Percentiles rank a stretch among this genome's conserved stretches.
phyloP scores from a whole-genome alignment of 352 stramenopile species.

The Globisporangium nodosum region DNA sequence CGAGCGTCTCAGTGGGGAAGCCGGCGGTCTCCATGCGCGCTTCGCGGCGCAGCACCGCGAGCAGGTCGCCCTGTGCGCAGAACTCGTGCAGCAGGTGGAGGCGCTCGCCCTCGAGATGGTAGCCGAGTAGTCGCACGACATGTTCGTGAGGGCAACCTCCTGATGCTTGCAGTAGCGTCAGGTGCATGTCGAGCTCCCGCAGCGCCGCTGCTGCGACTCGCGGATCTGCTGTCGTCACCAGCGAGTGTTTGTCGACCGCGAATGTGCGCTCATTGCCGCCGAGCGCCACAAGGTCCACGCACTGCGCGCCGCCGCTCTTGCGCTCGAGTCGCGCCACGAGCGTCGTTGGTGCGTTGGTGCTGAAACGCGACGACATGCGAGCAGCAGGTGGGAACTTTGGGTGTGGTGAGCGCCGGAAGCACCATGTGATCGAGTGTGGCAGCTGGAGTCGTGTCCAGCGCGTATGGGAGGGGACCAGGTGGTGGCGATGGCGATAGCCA shows the following conservation, averaged over 20 bases:
- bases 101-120: constrained; percentile 41
- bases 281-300: constrained; percentile 53
- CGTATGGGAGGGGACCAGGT: no score
- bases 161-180: constrained; percentile 30
- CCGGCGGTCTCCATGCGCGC: constrained; percentile 35
- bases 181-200: constrained; percentile 59
- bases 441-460: no score
- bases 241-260: constrained; percentile 65
- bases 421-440: no score
- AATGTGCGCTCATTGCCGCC: constrained; percentile 8
- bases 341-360: not conserved
- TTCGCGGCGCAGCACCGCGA: constrained; percentile 47
- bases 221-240: constrained; percentile 24
- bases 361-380: no score
- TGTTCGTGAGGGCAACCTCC: constrained; percentile 12
- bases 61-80: constrained; percentile 56
- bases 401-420: no score
- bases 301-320: constrained; percentile 27
- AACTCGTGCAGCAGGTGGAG: constrained; percentile 67
- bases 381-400: no score
- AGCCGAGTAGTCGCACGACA: constrained; percentile 43
- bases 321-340: constrained; percentile 27
- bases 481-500: no score
- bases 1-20: constrained; percentile 19
- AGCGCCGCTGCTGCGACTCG: constrained; percentile 30